Evolutionary conservation across 768 basidiomycete species (phyloP).

Genomic region (Suillus occidentalis): DNA sequence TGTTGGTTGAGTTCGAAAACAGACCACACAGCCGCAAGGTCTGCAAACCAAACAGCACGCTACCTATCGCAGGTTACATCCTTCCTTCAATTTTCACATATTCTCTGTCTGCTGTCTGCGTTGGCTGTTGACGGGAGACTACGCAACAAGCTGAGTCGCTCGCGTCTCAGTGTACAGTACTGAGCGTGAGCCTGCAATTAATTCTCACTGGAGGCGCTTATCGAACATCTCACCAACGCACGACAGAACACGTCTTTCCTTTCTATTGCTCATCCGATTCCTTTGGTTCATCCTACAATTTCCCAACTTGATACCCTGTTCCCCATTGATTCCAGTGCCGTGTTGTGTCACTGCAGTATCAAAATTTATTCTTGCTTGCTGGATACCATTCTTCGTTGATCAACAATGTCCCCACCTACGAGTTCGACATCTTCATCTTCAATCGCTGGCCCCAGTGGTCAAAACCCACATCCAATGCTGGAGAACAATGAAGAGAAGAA

Average conservation of each 20-base stretch:
- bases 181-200: conserved; percentile 33
- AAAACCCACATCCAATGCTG: conserved; percentile 47
- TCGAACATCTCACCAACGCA: conserved; percentile 36
- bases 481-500: conserved; percentile 78
- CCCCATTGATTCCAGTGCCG: conserved; percentile 8
- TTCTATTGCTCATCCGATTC: conserved; percentile 35
- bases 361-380: conserved; percentile 3
- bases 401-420: conserved; percentile 49
- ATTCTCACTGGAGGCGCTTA: conserved; percentile 33
- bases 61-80: conserved; percentile 13
- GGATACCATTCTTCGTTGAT: conserved; percentile 19
- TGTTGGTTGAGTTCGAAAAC: conserved; percentile 33
- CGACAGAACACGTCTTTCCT: conserved; percentile 37
- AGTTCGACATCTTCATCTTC: conserved; percentile 45
- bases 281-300: conserved; percentile 24
- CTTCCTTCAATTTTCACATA: conserved; percentile 13
- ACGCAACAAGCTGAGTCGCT: conserved; percentile 30
- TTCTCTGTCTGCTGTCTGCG: conserved; percentile 27
- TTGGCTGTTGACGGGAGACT: conserved; percentile 37
- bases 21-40: conserved; percentile 32
- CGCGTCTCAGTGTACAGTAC: conserved; percentile 26
- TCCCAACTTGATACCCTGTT: conserved; percentile 27
- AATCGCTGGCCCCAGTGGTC: conserved; percentile 51
- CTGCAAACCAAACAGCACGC: conserved; percentile 27
- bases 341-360: conserved; percentile 2